phyloP scores from a whole-genome alignment of 2,329 filamentous ascomycete species.

The Aschersonia sp. region DNA sequence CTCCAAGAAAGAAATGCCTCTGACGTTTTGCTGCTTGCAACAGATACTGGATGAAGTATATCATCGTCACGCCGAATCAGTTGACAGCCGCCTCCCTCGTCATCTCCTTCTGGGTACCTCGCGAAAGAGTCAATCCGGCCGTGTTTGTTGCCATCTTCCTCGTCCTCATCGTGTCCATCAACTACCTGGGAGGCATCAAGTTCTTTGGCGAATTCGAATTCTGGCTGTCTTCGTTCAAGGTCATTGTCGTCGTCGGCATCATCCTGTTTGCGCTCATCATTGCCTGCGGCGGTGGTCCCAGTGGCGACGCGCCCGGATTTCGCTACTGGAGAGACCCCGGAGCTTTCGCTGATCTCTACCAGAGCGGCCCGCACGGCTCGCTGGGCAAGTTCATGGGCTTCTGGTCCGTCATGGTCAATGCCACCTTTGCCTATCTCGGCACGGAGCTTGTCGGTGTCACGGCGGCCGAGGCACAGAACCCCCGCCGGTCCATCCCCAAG shows the following conservation, averaged over 20 bases:
- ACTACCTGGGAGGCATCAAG: conserved; percentile 45
- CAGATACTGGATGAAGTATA: conserved; percentile 61
- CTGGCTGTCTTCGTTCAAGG: conserved; percentile 52
- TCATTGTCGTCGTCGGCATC: conserved; percentile 49
- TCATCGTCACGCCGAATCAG: conserved; percentile 76
- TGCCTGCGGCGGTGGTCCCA: conserved; percentile 49
- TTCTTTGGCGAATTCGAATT: conserved; percentile 55
- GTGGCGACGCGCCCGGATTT: conserved; percentile 48
- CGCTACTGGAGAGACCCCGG: conserved; percentile 52
- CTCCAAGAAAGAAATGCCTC: no score
- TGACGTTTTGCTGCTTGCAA: background rate
- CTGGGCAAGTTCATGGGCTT: conserved; percentile 44
- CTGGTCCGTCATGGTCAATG: conserved; percentile 61
- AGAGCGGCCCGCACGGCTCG: conserved; percentile 7
- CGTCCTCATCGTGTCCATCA: conserved; percentile 47
- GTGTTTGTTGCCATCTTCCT: conserved; percentile 67
- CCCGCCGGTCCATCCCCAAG: conserved; percentile 59
- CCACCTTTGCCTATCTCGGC: conserved; percentile 66
- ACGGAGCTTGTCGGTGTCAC: conserved; percentile 68
- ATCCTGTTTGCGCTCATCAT: conserved; percentile 52
- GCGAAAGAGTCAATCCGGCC: conserved; percentile 56
- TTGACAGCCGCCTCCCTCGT: conserved; percentile 68
- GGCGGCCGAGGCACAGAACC: conserved; percentile 68
- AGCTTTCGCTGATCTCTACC: conserved; percentile 18
- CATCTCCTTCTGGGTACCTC: conserved; percentile 60